phyloP scores from a whole-genome alignment of 192 early-diverging fungal species.

The Spinellus fusiger region DNA sequence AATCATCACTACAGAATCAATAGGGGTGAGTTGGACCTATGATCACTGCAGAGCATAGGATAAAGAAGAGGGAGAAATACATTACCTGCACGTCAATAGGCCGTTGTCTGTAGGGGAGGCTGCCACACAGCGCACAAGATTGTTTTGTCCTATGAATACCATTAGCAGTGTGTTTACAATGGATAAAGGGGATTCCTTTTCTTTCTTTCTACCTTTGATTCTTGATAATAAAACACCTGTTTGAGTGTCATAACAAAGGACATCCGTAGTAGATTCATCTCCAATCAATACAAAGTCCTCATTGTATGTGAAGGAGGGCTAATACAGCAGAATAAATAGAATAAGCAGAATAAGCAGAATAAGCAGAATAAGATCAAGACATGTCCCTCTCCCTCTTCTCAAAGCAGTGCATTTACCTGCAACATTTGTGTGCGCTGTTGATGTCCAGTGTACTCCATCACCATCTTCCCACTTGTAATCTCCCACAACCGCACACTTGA shows the following conservation, averaged over 20 bases:
- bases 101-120: constrained; percentile 57
- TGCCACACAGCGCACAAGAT: constrained; percentile 49
- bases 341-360: too few relatives aligned
- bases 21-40: not conserved
- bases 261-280: constrained; percentile 56
- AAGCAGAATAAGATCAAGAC: too few relatives aligned
- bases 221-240: constrained; percentile 53
- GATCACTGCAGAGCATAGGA: not conserved
- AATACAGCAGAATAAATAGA: not conserved
- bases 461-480: constrained; percentile 58
- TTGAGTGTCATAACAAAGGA: constrained; percentile 68
- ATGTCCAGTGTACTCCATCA: constrained; percentile 71
- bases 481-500: constrained; percentile 80
- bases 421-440: constrained; percentile 34
- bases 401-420: constrained; percentile 21
- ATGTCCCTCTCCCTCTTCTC: not conserved
- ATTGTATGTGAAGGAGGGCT: constrained; percentile 59
- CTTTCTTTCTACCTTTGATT: constrained; percentile 28
- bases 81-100: constrained; percentile 53
- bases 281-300: constrained; percentile 65
- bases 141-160: constrained; percentile 38
- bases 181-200: not conserved
- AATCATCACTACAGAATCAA: constrained; percentile 22
- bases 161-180: not conserved
- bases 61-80: not conserved